phyloP scores from a whole-genome alignment of 1,284 basidiomycete genomes.

The Fistulina hepatica region DNA sequence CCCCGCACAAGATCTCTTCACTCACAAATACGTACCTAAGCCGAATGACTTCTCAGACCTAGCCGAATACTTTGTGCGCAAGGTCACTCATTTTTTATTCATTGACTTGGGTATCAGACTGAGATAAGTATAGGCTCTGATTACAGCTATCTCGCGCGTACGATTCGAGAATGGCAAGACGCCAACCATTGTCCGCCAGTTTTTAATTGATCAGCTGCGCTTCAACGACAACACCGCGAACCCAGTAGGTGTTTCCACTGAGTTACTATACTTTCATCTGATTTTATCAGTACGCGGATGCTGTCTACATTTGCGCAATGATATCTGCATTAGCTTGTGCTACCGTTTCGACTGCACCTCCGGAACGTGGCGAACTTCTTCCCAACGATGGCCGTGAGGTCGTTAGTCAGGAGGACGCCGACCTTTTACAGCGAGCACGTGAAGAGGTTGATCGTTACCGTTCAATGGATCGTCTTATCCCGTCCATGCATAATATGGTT shows the following conservation, averaged over 20 bases:
- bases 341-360: slow-evolving; percentile 59
- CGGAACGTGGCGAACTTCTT: slow-evolving; percentile 68
- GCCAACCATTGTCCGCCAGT: slow-evolving; percentile 79
- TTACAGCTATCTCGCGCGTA: slow-evolving; percentile 76
- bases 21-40: slow-evolving; percentile 77
- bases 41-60: slow-evolving; percentile 93
- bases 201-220: slow-evolving; percentile 82
- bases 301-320: slow-evolving; percentile 81
- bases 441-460: slow-evolving; percentile 85
- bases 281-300: slow-evolving; percentile 69
- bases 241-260: slow-evolving; percentile 39
- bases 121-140: slow-evolving; percentile 43
- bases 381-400: slow-evolving; percentile 54
- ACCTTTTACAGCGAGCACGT: slow-evolving; percentile 60
- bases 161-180: slow-evolving; percentile 83
- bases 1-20: slow-evolving; percentile 68
- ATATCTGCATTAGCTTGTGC: slow-evolving; percentile 77
- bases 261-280: slow-evolving; percentile 4
- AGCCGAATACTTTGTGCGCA: slow-evolving; percentile 89
- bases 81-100: slow-evolving; percentile 38
- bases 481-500: slow-evolving; percentile 90
- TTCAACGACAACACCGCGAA: slow-evolving; percentile 96
- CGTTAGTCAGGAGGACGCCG: slow-evolving; percentile 53
- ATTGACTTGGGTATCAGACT: slow-evolving; percentile 3
- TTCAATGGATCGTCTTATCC: slow-evolving; percentile 90